These are phyloP conservation scores for Tetrapisispora taiwanensis DNA, from an alignment of 805 yeast species.

Conservation along the genomic window DNA sequence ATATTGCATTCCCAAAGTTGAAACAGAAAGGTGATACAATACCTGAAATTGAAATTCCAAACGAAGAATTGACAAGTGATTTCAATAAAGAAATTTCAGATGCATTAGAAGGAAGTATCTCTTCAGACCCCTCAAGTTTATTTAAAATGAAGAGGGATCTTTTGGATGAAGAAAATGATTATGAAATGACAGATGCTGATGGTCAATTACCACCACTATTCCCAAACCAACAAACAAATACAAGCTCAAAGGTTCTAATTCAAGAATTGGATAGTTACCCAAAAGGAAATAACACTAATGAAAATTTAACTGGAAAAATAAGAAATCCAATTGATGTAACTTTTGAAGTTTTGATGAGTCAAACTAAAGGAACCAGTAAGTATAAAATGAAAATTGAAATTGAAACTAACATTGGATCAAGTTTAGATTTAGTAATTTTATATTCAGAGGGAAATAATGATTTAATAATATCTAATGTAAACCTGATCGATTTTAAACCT, in stretches of 20 bases:
- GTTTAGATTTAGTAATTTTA: conserved; percentile 28
- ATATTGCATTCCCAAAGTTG: conserved; percentile 59
- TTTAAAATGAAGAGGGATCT: conserved; percentile 32
- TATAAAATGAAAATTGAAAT: conserved; percentile 32
- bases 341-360: conserved; percentile 25
- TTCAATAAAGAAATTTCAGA: conserved; percentile 30
- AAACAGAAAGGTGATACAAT: conserved; percentile 50
- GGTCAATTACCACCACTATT: conserved; percentile 22
- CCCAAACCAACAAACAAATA: conserved; percentile 9
- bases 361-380: conserved; percentile 20
- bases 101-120: conserved; percentile 24
- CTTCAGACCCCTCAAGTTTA: conserved; percentile 35
- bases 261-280: conserved; percentile 31
- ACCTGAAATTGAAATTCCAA: conserved; percentile 35
- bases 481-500: conserved; percentile 16
- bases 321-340: conserved; percentile 10
- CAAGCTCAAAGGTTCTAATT: conserved; percentile 36
- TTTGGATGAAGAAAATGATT: conserved; percentile 18
- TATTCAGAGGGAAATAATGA: conserved; percentile 24
- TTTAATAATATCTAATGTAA: conserved; percentile 26
- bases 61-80: conserved; percentile 34
- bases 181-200: conserved; percentile 11
- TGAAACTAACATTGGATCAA: conserved; percentile 25
- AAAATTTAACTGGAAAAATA: too few species aligned
- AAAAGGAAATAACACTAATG: neutral